phyloP scores from a whole-genome alignment of 768 basidiomycete species.

The Paxillus ammoniavirescens region DNA sequence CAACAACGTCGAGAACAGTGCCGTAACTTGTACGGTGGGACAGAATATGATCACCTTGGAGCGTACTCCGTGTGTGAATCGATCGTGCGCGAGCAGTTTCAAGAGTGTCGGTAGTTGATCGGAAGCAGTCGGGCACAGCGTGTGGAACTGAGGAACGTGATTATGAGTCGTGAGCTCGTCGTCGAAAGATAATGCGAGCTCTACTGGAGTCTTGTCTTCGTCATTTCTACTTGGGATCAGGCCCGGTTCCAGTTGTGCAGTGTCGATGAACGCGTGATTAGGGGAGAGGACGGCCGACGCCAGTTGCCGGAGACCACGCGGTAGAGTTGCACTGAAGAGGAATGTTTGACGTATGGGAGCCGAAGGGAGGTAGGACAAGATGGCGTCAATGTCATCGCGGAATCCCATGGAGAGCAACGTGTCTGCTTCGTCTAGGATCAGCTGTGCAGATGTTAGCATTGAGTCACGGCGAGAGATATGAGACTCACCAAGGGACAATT shows the following conservation, averaged over 20 bases:
- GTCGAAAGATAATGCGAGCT: not conserved
- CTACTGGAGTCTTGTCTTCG: not conserved
- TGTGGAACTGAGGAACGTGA: slow-evolving; percentile 81
- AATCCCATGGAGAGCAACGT: slow-evolving; percentile 92
- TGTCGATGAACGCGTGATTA: slow-evolving; percentile 72
- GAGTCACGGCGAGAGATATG: not conserved
- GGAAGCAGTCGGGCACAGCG: slow-evolving; percentile 59
- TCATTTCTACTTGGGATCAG: slow-evolving; percentile 23
- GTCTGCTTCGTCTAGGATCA: slow-evolving; percentile 92
- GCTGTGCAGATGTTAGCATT: slow-evolving; percentile 39
- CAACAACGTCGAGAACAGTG: slow-evolving; percentile 67
- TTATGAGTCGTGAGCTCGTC: slow-evolving; percentile 52
- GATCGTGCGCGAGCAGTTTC: slow-evolving; percentile 84
- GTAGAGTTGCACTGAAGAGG: slow-evolving; percentile 88
- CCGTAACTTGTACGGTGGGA: slow-evolving; percentile 81
- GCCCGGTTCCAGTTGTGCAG: slow-evolving; percentile 51
- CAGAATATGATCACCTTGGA: slow-evolving; percentile 85
- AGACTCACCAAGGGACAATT: slow-evolving; percentile 57
- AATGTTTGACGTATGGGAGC: slow-evolving; percentile 79
- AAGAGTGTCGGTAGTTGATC: slow-evolving; percentile 80
- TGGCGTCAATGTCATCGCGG: slow-evolving; percentile 78
- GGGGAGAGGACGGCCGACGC: slow-evolving; percentile 57
- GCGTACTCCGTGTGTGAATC: slow-evolving; percentile 60
- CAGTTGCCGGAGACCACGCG: slow-evolving; percentile 66
- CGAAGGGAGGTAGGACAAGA: slow-evolving; percentile 60